phyloP scores from a whole-genome alignment of 352 stramenopile species.

The Globisporangium okanoganense region DNA sequence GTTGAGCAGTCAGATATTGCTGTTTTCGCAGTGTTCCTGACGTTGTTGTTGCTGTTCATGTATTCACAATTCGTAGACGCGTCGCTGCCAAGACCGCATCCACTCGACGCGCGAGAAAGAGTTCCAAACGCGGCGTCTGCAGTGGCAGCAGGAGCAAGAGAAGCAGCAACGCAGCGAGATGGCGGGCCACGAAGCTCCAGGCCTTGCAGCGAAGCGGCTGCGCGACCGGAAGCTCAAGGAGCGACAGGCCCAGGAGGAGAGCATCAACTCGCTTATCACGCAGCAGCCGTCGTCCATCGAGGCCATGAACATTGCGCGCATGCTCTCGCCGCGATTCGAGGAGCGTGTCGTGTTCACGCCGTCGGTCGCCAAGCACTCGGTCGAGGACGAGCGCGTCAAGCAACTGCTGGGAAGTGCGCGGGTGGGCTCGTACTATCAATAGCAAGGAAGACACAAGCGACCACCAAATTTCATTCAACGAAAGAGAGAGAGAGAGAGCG shows the following conservation, averaged over 20 bases:
- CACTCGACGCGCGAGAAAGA: slow-evolving; percentile 38
- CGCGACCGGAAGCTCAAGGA: slow-evolving; percentile 44
- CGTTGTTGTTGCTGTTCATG: neutral
- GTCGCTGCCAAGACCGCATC: slow-evolving; percentile 49
- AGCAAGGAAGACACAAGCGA: slow-evolving; percentile 1
- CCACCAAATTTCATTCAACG: neutral
- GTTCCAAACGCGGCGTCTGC: slow-evolving; percentile 15
- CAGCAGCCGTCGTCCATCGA: slow-evolving; percentile 74
- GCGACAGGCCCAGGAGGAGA: slow-evolving; percentile 38
- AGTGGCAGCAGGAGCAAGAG: slow-evolving; percentile 29
- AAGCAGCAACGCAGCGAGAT: slow-evolving; percentile 28
- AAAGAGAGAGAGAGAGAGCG: neutral
- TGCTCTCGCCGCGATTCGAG: slow-evolving; percentile 71
- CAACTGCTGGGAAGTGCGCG: slow-evolving; percentile 45
- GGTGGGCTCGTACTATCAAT: slow-evolving; percentile 70
- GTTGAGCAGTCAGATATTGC: neutral
- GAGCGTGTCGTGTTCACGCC: slow-evolving; percentile 54
- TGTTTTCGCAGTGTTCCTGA: neutral
- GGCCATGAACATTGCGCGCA: slow-evolving; percentile 78
- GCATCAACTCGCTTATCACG: slow-evolving; percentile 55
- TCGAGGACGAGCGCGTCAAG: slow-evolving; percentile 57
- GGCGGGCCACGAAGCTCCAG: slow-evolving; percentile 27
- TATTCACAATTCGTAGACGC: slow-evolving; percentile 22
- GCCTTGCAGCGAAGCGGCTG: slow-evolving; percentile 39
- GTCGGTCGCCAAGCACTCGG: slow-evolving; percentile 44